Base-by-base conservation (phyloP, 2,329 filamentous ascomycete species). In the Aquanectria penicillioides region DNA sequence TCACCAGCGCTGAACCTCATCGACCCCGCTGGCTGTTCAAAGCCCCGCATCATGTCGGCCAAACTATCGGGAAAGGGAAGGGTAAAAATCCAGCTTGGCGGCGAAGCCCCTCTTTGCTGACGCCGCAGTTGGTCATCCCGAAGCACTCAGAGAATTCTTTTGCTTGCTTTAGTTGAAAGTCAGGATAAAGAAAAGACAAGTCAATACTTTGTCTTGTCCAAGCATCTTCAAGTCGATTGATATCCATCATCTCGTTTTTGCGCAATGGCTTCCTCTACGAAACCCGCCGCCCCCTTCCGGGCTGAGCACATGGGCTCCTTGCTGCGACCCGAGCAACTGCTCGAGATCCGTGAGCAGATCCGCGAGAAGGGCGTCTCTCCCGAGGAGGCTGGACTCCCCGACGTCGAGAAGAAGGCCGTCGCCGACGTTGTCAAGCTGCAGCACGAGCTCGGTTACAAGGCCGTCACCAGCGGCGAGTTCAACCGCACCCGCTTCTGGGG, bases 221-320 rank as follows among this genome's bases (percentile, higher is more conserved):
- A 26, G 22, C 11, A 18, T 28, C 17, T 33, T n/a, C 9, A 46
- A 31, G 6, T 40, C 25, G 28, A 37, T 17, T 34, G 6, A 22
- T 12, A 28, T 22, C 10, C 13, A 3, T 17, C 9, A n/a, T n/a
- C 13, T 10, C n/a, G n/a, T n/a, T 17, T 4, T 25, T 17, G 28
- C 56, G 57, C 29, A 9, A 70, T 70, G 68, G 52, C 59, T 9
- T 26, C 49, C 5, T 15, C 50, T 9, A 34, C 53, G 1, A 25
- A 58, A 20, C 28, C 59, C 17, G 52, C 64, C 1, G 78, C 78
- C 17, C 90, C 90, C 26, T 92, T 91, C 80, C 84, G 90, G 69
- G 90, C 90, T 46, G 90, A 93, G 81, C 90, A 93, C 69, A 81
- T 92, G 68, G 90, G 90, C 67, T 92, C 89, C 12, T 81, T 93